A percentile compares a stretch with the other conserved stretches of the same genome.
phyloP scores from a whole-genome alignment of 352 stramenopile genomes.

The Thraustochytrium sp. region DNA sequence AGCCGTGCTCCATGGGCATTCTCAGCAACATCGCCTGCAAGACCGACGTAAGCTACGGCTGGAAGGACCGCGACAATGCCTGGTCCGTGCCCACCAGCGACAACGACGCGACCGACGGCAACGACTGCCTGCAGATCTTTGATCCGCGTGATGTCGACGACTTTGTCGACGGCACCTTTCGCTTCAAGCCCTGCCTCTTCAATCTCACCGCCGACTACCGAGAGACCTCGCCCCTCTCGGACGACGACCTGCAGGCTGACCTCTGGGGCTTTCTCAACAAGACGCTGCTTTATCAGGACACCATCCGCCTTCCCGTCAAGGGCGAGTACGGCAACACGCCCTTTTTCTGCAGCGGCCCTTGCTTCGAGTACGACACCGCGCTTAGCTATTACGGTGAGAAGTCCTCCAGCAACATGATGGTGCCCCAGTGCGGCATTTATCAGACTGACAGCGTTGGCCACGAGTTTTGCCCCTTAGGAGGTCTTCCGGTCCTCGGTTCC shows the following conservation, averaged over 20 bases:
- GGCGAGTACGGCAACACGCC: background rate
- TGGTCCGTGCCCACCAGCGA: background rate
- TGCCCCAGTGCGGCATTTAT: background rate
- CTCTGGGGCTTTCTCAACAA: constrained; percentile 31
- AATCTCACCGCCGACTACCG: background rate
- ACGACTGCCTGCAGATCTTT: constrained; percentile 14
- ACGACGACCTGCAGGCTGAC: background rate
- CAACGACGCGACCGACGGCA: too few species aligned
- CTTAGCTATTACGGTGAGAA: background rate
- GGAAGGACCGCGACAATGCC: constrained; percentile 3
- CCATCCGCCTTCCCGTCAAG: constrained; percentile 24
- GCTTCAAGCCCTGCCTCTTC: constrained; percentile 34
- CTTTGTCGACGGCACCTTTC: constrained; percentile 16
- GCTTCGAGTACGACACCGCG: background rate
- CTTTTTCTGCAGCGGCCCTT: background rate
- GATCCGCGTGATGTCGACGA: background rate
- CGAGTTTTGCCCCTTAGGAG: constrained; percentile 18
- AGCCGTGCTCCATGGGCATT: constrained; percentile 38
- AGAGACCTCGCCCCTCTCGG: background rate
- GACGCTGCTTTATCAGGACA: constrained; percentile 33
- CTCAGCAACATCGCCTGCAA: constrained; percentile 11
- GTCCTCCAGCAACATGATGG: background rate
- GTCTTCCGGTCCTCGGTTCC: too few species aligned
- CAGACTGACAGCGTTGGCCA: background rate
- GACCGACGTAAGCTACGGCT: constrained; percentile 14